phyloP scores from a whole-genome alignment of 768 basidiomycete genomes.

The Sporobolomyces roseus region DNA sequence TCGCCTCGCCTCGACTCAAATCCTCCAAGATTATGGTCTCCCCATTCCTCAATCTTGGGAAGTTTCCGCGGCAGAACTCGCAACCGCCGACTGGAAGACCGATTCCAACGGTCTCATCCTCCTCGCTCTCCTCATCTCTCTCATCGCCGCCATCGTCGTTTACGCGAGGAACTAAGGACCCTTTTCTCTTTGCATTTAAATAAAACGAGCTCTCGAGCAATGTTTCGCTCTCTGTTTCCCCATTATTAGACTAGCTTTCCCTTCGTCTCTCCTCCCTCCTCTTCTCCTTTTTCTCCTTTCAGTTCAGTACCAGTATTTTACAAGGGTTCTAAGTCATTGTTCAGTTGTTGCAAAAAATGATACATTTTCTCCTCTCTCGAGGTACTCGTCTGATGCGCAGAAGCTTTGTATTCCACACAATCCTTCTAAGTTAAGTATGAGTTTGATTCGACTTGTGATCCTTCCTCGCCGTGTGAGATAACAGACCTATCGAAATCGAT shows the following conservation, averaged over 20 bases:
- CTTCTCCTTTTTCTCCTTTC: neutral
- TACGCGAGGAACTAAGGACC: slow-evolving; percentile 9
- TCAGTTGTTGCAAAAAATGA: slow-evolving; percentile 10
- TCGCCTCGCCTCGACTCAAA: slow-evolving; percentile 48
- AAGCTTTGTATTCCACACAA: too few species aligned
- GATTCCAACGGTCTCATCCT: slow-evolving; percentile 22
- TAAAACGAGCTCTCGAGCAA: too few species aligned
- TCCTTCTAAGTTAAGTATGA: neutral
- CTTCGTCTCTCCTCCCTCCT: neutral
- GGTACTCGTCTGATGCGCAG: too few species aligned
- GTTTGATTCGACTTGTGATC: neutral
- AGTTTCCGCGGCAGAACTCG: slow-evolving; percentile 27
- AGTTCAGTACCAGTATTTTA: neutral
- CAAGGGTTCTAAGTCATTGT: neutral
- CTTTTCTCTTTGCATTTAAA: too few species aligned
- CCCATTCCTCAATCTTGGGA: slow-evolving; percentile 40
- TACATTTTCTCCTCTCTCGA: neutral
- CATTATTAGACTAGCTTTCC: neutral
- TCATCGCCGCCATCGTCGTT: slow-evolving; percentile 14
- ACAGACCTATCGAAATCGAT: neutral
- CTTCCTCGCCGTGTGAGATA: slow-evolving; percentile 1
- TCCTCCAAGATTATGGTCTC: slow-evolving; percentile 46
- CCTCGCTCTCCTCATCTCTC: slow-evolving; percentile 10
- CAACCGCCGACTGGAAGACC: slow-evolving; percentile 26
- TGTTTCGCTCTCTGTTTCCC: too few species aligned